Percentiles rank a stretch among this genome's conserved stretches.
Evolutionary conservation across 2,329 filamentous ascomycete genomes (phyloP).

Genomic region (Teratosphaeria gauchensis): DNA sequence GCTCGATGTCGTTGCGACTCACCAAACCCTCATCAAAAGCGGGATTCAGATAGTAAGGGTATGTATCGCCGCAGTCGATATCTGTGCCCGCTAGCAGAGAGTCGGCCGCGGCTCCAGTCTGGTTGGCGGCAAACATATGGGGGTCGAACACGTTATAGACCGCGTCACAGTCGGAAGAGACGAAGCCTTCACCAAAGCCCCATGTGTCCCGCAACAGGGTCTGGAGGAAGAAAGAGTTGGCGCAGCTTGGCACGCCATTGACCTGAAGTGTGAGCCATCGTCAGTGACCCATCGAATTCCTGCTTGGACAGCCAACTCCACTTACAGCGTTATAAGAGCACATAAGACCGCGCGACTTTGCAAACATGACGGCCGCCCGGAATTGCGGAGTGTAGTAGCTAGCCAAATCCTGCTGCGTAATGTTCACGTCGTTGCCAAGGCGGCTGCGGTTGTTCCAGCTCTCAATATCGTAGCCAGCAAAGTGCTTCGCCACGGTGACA

Average conservation of each 20-base stretch:
- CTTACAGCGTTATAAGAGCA: slow-evolving; percentile 47
- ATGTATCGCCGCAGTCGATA: slow-evolving; percentile 42
- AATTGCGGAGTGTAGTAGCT: slow-evolving; percentile 60
- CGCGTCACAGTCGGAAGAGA: slow-evolving; percentile 55
- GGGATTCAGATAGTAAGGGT: slow-evolving; percentile 32
- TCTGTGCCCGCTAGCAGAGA: slow-evolving; percentile 43
- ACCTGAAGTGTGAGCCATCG: not conserved
- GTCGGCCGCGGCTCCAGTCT: slow-evolving; percentile 27
- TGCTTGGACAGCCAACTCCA: not conserved
- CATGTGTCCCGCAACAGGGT: slow-evolving; percentile 53
- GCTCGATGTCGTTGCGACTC: slow-evolving; percentile 37
- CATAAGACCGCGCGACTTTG: slow-evolving; percentile 40
- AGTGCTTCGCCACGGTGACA: slow-evolving; percentile 34
- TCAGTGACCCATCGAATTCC: not conserved
- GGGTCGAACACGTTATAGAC: slow-evolving; percentile 35
- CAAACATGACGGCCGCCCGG: slow-evolving; percentile 35
- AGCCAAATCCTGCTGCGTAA: slow-evolving; percentile 47
- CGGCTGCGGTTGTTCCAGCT: slow-evolving; percentile 8
- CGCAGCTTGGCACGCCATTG: slow-evolving; percentile 47
- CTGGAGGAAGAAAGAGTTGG: slow-evolving; percentile 50
- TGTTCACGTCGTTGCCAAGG: slow-evolving; percentile 45
- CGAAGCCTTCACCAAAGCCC: slow-evolving; percentile 47
- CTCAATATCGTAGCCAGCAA: slow-evolving; percentile 24
- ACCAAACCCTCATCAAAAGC: slow-evolving; percentile 34
- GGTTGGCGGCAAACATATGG: slow-evolving; percentile 13